Conservation (phyloP, 2,329 filamentous ascomycete genomes). For the Helotiales sp. region DNA sequence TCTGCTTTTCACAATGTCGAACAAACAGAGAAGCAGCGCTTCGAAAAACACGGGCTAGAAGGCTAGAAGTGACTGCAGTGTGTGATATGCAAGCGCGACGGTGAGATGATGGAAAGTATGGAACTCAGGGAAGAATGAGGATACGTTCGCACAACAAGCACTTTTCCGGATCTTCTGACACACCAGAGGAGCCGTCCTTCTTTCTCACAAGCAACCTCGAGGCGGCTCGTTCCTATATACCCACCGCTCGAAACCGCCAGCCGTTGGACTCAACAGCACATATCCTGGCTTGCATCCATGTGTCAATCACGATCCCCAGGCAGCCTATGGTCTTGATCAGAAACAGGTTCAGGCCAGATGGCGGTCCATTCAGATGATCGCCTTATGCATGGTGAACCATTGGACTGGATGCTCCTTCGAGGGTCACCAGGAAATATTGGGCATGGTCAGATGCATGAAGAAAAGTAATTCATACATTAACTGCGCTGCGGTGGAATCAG, state of each 20-base stretch:
- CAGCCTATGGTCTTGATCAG: background rate
- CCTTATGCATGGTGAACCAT: conserved; percentile 3
- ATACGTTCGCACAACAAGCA: background rate
- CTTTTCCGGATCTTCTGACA: background rate
- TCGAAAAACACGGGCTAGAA: background rate
- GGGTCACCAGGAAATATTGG: background rate
- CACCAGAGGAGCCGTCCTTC: background rate
- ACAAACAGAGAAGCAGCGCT: too few relatives aligned
- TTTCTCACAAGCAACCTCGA: too few relatives aligned
- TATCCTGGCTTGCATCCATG: conserved; percentile 5
- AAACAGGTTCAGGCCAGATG: conserved; percentile 1
- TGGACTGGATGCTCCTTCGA: background rate
- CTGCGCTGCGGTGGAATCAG: too few relatives aligned
- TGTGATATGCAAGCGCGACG: conserved; percentile 2
- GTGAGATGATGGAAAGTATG: background rate
- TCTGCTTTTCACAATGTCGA: background rate
- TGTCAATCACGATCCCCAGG: conserved; percentile 6
- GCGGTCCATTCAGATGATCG: background rate
- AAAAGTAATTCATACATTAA: background rate
- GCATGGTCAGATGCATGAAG: background rate
- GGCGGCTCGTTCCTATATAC: conserved; percentile 3
- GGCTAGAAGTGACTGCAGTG: background rate
- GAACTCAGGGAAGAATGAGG: background rate
- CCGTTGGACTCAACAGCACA: background rate
- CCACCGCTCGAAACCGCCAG: background rate